Conservation (phyloP, 2,329 filamentous ascomycete genomes). For the Exserohilum rostratum region DNA sequence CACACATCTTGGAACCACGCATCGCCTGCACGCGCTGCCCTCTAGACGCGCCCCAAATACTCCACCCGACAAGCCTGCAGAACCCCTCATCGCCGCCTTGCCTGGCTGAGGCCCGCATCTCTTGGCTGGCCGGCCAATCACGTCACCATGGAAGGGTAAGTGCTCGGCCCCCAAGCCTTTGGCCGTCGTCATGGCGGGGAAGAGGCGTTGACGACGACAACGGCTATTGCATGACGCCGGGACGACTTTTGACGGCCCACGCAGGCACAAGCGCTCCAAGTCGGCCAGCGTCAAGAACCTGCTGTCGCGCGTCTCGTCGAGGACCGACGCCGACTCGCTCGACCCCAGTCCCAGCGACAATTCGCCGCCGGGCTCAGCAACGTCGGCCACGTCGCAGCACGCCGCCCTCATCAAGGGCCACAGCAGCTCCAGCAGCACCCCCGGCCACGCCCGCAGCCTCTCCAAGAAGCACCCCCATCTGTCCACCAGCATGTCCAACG, state of each 20-base stretch:
- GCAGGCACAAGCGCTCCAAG: conserved; percentile 53
- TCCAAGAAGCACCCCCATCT: conserved; percentile 37
- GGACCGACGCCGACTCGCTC: conserved; percentile 33
- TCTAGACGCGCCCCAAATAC: background rate
- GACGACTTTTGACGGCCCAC: conserved; percentile 6
- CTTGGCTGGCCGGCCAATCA: conserved; percentile 22
- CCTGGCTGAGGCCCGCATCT: conserved; percentile 1
- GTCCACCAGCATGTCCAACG: conserved; percentile 39
- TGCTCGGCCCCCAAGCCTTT: conserved; percentile 18
- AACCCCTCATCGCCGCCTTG: background rate
- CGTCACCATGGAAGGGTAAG: conserved; percentile 42
- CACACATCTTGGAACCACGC: background rate
- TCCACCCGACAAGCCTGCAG: background rate
- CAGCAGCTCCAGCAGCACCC: background rate
- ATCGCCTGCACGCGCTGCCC: no score
- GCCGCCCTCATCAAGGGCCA: conserved; percentile 10
- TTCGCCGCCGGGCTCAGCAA: conserved; percentile 24
- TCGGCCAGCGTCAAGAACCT: conserved; percentile 47
- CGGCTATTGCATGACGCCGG: background rate
- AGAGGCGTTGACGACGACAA: conserved; percentile 6
- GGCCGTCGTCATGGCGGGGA: conserved; percentile 17
- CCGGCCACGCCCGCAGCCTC: conserved; percentile 33
- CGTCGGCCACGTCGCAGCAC: conserved; percentile 36
- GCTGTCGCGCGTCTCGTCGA: conserved; percentile 43
- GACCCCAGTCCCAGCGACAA: conserved; percentile 18